These are phyloP conservation scores for Xylaria grammica DNA, from an alignment of 495 filamentous ascomycete species.

Conservation along the genomic window DNA sequence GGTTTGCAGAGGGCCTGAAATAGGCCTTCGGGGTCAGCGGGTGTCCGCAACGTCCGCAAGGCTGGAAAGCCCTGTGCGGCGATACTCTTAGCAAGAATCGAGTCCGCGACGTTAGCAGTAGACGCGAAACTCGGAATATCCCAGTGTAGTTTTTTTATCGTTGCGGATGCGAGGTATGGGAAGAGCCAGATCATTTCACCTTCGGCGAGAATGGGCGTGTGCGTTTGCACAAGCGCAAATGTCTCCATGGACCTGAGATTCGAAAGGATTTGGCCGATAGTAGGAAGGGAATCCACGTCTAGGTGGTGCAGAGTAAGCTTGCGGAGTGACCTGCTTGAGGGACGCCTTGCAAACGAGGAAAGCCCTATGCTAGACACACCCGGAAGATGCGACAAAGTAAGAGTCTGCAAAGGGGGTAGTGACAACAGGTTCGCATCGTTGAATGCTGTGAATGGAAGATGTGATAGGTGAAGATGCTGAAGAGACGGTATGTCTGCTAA, in stretches of 20 bases:
- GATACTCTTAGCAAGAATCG: slow-evolving; percentile 76
- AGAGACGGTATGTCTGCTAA: slow-evolving; percentile 72
- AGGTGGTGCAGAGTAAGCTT: slow-evolving; percentile 70
- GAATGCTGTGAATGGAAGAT: slow-evolving; percentile 73
- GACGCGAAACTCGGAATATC: slow-evolving; percentile 64
- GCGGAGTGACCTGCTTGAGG: slow-evolving; percentile 59
- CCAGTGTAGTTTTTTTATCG: slow-evolving; percentile 78
- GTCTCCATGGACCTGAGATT: slow-evolving; percentile 65
- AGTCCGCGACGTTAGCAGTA: slow-evolving; percentile 60
- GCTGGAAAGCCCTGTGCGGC: slow-evolving; percentile 70
- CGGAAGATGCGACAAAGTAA: slow-evolving; percentile 76
- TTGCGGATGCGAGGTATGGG: slow-evolving; percentile 71
- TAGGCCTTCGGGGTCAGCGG: slow-evolving; percentile 73
- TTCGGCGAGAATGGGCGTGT: slow-evolving; percentile 61
- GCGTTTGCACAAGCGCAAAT: slow-evolving; percentile 74
- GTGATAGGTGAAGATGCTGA: slow-evolving; percentile 74
- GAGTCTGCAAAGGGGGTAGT: slow-evolving; percentile 72
- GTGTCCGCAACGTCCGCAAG: slow-evolving; percentile 70
- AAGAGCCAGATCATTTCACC: slow-evolving; percentile 67
- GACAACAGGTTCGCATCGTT: slow-evolving; percentile 69
- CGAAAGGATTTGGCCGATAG: slow-evolving; percentile 76
- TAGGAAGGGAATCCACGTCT: slow-evolving; percentile 67
- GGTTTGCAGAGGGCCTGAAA: slow-evolving; percentile 76
- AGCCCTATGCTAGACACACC: slow-evolving; percentile 82
- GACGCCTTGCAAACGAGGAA: slow-evolving; percentile 68